Conservation (phyloP, 2,329 filamentous ascomycete genomes). For the Fusarium buxicola region DNA sequence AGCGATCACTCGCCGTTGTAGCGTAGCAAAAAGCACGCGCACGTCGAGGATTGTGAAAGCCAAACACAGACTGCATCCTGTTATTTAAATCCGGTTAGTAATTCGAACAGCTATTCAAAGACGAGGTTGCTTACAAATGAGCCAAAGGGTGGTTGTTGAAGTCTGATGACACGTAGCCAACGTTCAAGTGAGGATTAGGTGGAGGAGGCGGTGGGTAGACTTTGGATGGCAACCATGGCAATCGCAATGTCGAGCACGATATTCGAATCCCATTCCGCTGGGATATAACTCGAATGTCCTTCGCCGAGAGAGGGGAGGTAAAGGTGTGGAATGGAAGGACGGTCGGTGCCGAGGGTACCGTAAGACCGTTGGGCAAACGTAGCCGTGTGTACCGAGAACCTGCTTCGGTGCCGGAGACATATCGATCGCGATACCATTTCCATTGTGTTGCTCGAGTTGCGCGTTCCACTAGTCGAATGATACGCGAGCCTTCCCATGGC, state of each 20-base stretch:
- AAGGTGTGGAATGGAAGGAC: slow-evolving; percentile 98
- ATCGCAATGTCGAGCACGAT: slow-evolving; percentile 86
- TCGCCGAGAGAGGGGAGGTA: slow-evolving; percentile 90
- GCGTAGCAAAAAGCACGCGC: slow-evolving; percentile 95
- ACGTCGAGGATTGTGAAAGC: slow-evolving; percentile 79
- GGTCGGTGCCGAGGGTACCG: slow-evolving; percentile 88
- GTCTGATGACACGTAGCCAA: slow-evolving; percentile 97
- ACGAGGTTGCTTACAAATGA: slow-evolving; percentile 71
- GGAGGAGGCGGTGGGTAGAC: slow-evolving; percentile 89
- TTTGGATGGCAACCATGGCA: slow-evolving; percentile 84
- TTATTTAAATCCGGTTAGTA: slow-evolving; percentile 11
- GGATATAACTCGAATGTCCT: slow-evolving; percentile 92
- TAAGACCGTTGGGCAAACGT: slow-evolving; percentile 76
- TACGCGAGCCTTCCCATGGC: slow-evolving; percentile 88
- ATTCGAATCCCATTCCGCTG: slow-evolving; percentile 95
- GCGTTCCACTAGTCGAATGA: slow-evolving; percentile 87
- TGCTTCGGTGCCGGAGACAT: slow-evolving; percentile 70
- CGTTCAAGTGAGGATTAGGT: slow-evolving; percentile 83
- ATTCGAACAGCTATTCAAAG: background rate
- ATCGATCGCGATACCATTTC: slow-evolving; percentile 88
- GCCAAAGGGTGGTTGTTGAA: slow-evolving; percentile 99
- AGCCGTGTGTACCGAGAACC: slow-evolving; percentile 74
- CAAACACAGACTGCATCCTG: slow-evolving; percentile 97
- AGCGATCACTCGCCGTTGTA: slow-evolving; percentile 90
- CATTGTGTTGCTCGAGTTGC: slow-evolving; percentile 81